These are phyloP conservation scores for Arctium lappa DNA, from an alignment of 129 eudicot genomes.

Conservation along the genomic window DNA sequence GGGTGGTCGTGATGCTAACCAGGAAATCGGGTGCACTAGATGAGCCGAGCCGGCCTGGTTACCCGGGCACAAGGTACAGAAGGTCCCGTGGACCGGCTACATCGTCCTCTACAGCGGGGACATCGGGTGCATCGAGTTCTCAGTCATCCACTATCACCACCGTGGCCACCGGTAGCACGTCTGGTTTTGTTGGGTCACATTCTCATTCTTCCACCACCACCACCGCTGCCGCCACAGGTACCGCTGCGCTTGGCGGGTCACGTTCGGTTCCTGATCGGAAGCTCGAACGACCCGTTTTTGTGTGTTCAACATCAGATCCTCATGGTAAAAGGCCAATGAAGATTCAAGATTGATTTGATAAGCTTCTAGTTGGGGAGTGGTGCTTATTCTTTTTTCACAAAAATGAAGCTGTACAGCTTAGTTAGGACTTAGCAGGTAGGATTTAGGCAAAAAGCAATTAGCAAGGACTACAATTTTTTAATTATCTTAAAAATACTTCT, in stretches of 20 bases:
- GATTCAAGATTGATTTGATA: slow-evolving; percentile 13
- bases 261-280: slow-evolving; percentile 23
- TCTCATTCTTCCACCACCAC: slow-evolving; percentile 2
- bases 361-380: too few relatives aligned
- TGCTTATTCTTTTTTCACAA: not conserved
- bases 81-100: slow-evolving; percentile 38
- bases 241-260: slow-evolving; percentile 22
- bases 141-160: slow-evolving; percentile 31
- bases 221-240: slow-evolving; percentile 2
- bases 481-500: not conserved
- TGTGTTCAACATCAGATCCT: slow-evolving; percentile 27
- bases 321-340: slow-evolving; percentile 59
- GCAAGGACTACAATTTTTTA: not conserved
- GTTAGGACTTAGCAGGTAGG: not conserved
- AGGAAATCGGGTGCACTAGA: slow-evolving; percentile 52
- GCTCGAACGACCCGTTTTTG: not conserved
- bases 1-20: slow-evolving; percentile 60
- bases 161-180: slow-evolving; percentile 18
- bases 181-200: not conserved
- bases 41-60: slow-evolving; percentile 76
- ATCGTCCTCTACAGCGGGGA: slow-evolving; percentile 41
- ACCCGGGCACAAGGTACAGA: slow-evolving; percentile 61
- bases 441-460: not conserved
- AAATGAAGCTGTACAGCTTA: not conserved
- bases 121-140: slow-evolving; percentile 37